phyloP scores from a whole-genome alignment of 2,329 filamentous ascomycete species.

The Scytalidium lignicola region DNA sequence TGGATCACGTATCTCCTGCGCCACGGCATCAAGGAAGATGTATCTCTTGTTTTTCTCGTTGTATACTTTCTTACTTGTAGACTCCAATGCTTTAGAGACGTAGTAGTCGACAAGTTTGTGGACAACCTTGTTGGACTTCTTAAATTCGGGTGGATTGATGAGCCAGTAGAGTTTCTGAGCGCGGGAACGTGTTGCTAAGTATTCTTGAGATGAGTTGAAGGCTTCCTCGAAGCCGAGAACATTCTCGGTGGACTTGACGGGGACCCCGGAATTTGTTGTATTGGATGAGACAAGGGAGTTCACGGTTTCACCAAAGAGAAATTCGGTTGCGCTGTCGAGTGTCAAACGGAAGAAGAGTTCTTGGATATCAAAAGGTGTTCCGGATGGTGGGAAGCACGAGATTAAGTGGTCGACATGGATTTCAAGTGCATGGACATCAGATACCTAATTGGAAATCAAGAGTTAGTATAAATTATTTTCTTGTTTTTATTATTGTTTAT shows the following conservation, averaged over 20 bases:
- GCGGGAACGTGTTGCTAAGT: constrained; percentile 16
- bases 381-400: constrained; percentile 36
- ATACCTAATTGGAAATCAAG: constrained; percentile 28
- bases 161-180: constrained; percentile 12
- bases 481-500: no score
- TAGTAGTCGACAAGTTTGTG: constrained; percentile 10
- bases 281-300: constrained; percentile 31
- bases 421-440: constrained; percentile 65
- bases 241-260: constrained; percentile 1
- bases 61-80: constrained; percentile 8
- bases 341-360: constrained; percentile 41
- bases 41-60: constrained; percentile 17
- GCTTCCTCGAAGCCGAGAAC: constrained; percentile 21
- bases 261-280: neutral
- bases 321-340: constrained; percentile 37
- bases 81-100: constrained; percentile 11
- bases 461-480: no score
- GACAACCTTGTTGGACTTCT: constrained; percentile 12
- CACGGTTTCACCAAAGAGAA: constrained; percentile 56
- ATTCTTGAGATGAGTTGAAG: constrained; percentile 27
- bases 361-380: constrained; percentile 20
- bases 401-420: constrained; percentile 49
- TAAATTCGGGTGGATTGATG: constrained; percentile 13
- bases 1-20: constrained; percentile 25
- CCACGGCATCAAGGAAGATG: constrained; percentile 29